A percentile compares a stretch with the other conserved stretches of the same genome.
Conservation (phyloP, 2,329 filamentous ascomycete species). For the Phyllosticta citribraziliensis region DNA sequence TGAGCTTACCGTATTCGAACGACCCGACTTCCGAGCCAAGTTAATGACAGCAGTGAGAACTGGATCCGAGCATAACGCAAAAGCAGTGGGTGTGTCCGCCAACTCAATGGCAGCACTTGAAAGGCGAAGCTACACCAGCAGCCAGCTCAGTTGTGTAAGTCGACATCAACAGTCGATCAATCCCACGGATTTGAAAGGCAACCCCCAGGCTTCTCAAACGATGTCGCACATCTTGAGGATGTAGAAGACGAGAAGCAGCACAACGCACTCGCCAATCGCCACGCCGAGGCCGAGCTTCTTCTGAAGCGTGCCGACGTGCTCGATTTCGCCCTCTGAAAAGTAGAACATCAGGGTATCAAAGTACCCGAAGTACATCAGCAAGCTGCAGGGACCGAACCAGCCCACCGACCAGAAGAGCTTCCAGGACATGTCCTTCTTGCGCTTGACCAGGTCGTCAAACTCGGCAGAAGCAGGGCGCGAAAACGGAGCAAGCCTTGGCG, state of each 20-base stretch:
- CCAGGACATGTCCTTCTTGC: slow-evolving; percentile 2
- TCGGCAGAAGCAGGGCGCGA: not conserved
- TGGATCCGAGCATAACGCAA: not conserved
- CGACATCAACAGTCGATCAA: too few relatives aligned
- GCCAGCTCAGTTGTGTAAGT: too few relatives aligned
- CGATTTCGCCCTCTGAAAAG: not conserved
- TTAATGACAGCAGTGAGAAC: not conserved
- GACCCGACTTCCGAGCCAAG: not conserved
- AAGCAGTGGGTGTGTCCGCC: not conserved
- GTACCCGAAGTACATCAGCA: not conserved
- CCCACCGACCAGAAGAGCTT: not conserved
- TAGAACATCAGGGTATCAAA: slow-evolving; percentile 6
- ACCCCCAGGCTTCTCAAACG: not conserved
- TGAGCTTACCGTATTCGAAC: not conserved
- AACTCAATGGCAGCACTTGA: not conserved
- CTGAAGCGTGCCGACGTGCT: not conserved
- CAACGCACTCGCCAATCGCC: not conserved
- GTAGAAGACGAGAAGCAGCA: not conserved
- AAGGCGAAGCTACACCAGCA: not conserved
- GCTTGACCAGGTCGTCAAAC: not conserved
- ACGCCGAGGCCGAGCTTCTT: not conserved
- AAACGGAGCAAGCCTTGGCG: not conserved
- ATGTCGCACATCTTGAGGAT: slow-evolving; percentile 1
- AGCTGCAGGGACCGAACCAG: not conserved
- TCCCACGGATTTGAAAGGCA: not conserved